Conservation (phyloP, 2,329 filamentous ascomycete genomes). For the Penicillium sp. region DNA sequence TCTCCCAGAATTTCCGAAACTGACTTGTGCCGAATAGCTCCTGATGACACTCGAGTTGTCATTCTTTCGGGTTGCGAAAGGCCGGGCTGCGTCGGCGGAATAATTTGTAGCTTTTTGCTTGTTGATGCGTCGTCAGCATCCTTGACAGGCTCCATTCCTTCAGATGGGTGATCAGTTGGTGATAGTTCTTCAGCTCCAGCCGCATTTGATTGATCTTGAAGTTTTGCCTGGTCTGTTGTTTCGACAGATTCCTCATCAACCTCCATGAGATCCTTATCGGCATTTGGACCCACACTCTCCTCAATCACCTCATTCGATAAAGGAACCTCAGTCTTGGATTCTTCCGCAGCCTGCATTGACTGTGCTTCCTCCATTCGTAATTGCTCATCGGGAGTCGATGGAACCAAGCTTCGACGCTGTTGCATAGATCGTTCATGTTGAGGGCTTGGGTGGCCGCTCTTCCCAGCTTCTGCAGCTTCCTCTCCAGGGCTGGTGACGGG, state of each 20-base stretch:
- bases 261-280: slow-evolving; percentile 20
- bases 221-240: slow-evolving; percentile 12
- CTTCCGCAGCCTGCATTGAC: slow-evolving; percentile 33
- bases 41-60: slow-evolving; percentile 69
- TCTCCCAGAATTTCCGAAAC: slow-evolving; percentile 71
- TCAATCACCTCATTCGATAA: slow-evolving; percentile 30
- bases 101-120: slow-evolving; percentile 28
- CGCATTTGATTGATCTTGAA: slow-evolving; percentile 10
- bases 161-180: slow-evolving; percentile 13
- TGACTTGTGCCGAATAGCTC: slow-evolving; percentile 69
- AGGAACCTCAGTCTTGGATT: slow-evolving; percentile 9
- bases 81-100: slow-evolving; percentile 24
- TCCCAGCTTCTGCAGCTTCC: slow-evolving; percentile 49
- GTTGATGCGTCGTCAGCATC: slow-evolving; percentile 10
- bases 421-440: slow-evolving; percentile 26
- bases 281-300: slow-evolving; percentile 20
- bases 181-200: slow-evolving; percentile 13
- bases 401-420: slow-evolving; percentile 33
- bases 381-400: slow-evolving; percentile 60
- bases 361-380: slow-evolving; percentile 58
- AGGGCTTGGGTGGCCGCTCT: slow-evolving; percentile 42
- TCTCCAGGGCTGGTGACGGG: slow-evolving; percentile 74
- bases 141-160: slow-evolving; percentile 6
- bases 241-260: slow-evolving; percentile 14
- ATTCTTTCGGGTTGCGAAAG: slow-evolving; percentile 55